Evolutionary conservation across 148 eudicot species (phyloP), one percentile per base, ranked within the genome.

Genomic region (Rhododendron henanense): DNA sequence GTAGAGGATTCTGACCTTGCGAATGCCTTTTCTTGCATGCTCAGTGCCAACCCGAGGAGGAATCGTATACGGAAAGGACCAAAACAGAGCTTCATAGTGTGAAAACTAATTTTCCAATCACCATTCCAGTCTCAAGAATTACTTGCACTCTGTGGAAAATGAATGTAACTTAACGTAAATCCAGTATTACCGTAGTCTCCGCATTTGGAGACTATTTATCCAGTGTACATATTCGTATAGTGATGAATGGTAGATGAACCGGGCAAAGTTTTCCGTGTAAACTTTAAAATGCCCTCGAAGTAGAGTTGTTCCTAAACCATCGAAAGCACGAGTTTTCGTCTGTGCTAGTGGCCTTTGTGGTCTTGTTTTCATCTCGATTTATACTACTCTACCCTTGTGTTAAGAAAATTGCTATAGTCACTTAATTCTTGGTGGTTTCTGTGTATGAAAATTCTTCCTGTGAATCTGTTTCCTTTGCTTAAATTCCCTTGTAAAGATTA

Each of bases 1-100:
- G 93, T 88, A 21, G 96, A 93, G 86, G 98, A 95, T 86, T 65
- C 91, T 35, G 96, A 91, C 80, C 96, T 95, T 73, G 88, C 89
- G 31, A 91, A 84, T 69, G 93, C 93, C 37, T 90, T 91, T 51
- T 90, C 95, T 31, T 92, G 96, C 92, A 91, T 94, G 90, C 87
- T 93, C 76, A 90, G 91, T 85, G 69, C 94, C 63, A 92, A 88
- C 57, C 96, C 93, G 0, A 88, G 94, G 78, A 87, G 95, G 84
- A 93, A 93, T 73, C 95, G 95, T 2, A 90, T 93, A 79, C 92
- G 90, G 1, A 93, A 89, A 85, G 87, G 84, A 81, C 67, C 91
- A 59, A 87, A 89, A 75, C 84, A 93, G 87, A 89, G 93, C 16
- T 94, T 88, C 51, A 92, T 94, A 77, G 94, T 94, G 65, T 93